These are phyloP conservation scores for Solanum infundibuliforme DNA, from an alignment of 257 asterid genomes.

Conservation along the genomic window DNA sequence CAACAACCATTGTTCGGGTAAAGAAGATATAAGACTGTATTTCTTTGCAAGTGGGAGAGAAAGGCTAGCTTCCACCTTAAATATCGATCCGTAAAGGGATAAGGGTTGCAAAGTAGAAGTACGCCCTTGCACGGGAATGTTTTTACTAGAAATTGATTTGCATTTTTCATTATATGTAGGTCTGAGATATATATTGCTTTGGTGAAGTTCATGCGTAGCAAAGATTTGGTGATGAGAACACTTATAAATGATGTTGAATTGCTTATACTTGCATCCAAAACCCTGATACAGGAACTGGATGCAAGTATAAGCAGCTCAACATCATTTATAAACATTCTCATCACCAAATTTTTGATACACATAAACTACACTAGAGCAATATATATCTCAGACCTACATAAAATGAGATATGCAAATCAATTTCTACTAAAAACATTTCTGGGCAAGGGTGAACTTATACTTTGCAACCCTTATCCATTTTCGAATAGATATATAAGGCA, in stretches of 20 bases:
- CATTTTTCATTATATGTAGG: slow-evolving; percentile 12
- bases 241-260: slow-evolving; percentile 42
- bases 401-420: not conserved
- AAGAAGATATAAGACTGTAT: no score
- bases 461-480: not conserved
- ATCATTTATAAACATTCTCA: no score
- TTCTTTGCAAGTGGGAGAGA: not conserved
- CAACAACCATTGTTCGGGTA: not conserved
- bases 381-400: slow-evolving; percentile 33
- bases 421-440: not conserved
- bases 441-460: no score
- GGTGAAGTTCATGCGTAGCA: slow-evolving; percentile 22
- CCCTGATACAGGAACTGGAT: not conserved
- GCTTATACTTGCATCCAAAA: slow-evolving; percentile 45
- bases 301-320: no score
- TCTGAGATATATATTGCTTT: slow-evolving; percentile 25
- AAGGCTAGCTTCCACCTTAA: not conserved
- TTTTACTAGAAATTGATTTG: not conserved
- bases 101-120: not conserved
- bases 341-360: not conserved
- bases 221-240: slow-evolving; percentile 33
- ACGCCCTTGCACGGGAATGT: not conserved
- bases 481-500: not conserved
- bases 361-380: slow-evolving; percentile 26
- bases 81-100: not conserved